Evolutionary conservation across 257 asterid species (phyloP).

Genomic region (Rhazya stricta): DNA sequence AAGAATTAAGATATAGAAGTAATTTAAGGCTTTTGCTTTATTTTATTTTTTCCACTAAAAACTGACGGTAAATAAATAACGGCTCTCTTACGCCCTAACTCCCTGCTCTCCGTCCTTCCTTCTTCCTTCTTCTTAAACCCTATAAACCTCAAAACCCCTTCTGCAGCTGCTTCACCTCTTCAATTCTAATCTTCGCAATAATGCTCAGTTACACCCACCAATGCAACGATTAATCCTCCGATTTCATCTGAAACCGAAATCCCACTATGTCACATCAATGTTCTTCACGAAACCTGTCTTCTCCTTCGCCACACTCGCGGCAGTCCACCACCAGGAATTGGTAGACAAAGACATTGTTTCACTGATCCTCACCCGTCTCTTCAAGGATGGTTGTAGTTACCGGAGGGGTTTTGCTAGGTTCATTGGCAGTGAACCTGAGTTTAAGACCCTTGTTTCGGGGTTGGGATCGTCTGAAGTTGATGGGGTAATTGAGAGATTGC

Average conservation of each 20-base stretch:
- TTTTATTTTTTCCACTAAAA: too few relatives aligned
- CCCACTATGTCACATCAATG: conserved; percentile 22
- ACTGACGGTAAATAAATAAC: too few relatives aligned
- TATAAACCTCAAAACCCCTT: conserved; percentile 23
- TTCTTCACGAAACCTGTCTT: conserved; percentile 16
- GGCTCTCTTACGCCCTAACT: conserved; percentile 17
- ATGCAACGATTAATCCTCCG: conserved; percentile 43
- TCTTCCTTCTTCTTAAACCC: conserved; percentile 46
- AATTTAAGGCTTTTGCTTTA: too few relatives aligned
- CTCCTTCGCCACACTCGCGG: conserved; percentile 28
- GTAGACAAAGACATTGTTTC: conserved; percentile 30
- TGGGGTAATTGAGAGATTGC: conserved; percentile 34
- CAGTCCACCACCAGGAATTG: conserved; percentile 21
- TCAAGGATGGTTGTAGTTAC: conserved; percentile 16
- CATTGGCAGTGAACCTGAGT: conserved; percentile 26
- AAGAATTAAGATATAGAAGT: too few relatives aligned
- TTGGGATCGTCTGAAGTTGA: conserved; percentile 44
- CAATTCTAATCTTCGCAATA: conserved; percentile 3
- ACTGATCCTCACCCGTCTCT: conserved; percentile 35
- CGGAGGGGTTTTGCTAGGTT: conserved; percentile 23
- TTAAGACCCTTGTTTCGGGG: conserved; percentile 28
- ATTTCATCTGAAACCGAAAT: conserved; percentile 23
- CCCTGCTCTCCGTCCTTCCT: neutral
- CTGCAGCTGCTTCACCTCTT: neutral
- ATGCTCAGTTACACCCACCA: neutral